Conservation (phyloP, 2,329 filamentous ascomycete species). For the Aspergillus sp. region DNA sequence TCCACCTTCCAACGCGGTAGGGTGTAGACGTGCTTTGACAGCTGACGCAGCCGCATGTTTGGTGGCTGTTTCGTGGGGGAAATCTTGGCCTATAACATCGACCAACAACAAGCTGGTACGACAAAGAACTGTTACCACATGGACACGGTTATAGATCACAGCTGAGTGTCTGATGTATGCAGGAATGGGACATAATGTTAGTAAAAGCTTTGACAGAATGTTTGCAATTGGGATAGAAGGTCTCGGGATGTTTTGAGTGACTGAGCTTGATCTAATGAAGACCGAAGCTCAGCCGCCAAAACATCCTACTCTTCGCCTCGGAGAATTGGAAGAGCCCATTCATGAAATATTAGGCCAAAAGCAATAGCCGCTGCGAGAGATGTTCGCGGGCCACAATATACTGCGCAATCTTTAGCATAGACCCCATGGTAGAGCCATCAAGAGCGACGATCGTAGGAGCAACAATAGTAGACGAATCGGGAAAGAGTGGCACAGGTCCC, state of each 20-base stretch:
- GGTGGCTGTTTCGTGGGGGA: background rate
- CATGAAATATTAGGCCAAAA: background rate
- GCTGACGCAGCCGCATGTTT: background rate
- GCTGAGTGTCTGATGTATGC: background rate
- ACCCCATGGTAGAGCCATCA: background rate
- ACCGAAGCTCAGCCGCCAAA: background rate
- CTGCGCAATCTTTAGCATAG: background rate
- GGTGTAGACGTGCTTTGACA: background rate
- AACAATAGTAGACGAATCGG: background rate
- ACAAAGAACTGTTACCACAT: background rate
- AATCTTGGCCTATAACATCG: background rate
- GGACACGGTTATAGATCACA: background rate
- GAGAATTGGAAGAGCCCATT: background rate
- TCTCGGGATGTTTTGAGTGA: too few relatives aligned
- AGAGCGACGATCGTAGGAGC: background rate
- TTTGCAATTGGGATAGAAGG: too few relatives aligned
- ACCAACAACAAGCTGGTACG: background rate
- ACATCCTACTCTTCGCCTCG: background rate
- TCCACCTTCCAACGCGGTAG: too few relatives aligned
- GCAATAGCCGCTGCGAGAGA: too few relatives aligned
- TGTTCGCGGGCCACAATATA: too few relatives aligned
- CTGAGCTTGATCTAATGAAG: too few relatives aligned
- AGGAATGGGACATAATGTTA: background rate
- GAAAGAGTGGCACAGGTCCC: background rate
- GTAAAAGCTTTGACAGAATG: background rate